phyloP scores from a whole-genome alignment of 805 yeast genomes.

The Jamesozyma gamospora region DNA sequence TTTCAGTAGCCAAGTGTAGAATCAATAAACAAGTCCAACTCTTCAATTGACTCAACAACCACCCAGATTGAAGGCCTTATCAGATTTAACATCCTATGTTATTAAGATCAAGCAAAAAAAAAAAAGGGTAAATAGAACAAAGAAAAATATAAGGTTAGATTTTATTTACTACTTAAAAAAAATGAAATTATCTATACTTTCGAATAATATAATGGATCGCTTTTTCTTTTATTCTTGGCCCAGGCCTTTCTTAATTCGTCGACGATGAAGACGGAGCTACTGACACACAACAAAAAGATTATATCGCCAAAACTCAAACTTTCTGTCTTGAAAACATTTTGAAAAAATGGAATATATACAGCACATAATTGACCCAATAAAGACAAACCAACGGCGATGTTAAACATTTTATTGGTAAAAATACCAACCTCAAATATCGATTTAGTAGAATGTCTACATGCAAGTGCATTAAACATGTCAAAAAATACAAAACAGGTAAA shows the following conservation, averaged over 20 bases:
- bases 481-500: slow-evolving; percentile 92
- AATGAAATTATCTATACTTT: slow-evolving; percentile 8
- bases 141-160: too few species aligned
- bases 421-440: slow-evolving; percentile 80
- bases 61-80: too few species aligned
- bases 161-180: not conserved
- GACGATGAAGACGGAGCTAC: slow-evolving; percentile 74
- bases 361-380: slow-evolving; percentile 88
- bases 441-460: slow-evolving; percentile 83
- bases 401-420: slow-evolving; percentile 77
- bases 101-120: too few species aligned
- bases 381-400: slow-evolving; percentile 82
- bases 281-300: slow-evolving; percentile 38
- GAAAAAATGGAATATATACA: slow-evolving; percentile 88
- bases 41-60: too few species aligned
- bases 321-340: slow-evolving; percentile 88
- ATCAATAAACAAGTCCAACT: too few species aligned
- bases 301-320: slow-evolving; percentile 67
- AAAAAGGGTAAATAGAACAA: too few species aligned
- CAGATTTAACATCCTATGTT: too few species aligned
- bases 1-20: too few species aligned
- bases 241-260: slow-evolving; percentile 70
- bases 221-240: slow-evolving; percentile 12
- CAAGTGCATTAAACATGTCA: slow-evolving; percentile 93
- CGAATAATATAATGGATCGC: slow-evolving; percentile 14